Evolutionary conservation across 805 yeast genomes (phyloP), one percentile per base, ranked within the genome.

Genomic region (Saccharomycopsis babjevae): DNA sequence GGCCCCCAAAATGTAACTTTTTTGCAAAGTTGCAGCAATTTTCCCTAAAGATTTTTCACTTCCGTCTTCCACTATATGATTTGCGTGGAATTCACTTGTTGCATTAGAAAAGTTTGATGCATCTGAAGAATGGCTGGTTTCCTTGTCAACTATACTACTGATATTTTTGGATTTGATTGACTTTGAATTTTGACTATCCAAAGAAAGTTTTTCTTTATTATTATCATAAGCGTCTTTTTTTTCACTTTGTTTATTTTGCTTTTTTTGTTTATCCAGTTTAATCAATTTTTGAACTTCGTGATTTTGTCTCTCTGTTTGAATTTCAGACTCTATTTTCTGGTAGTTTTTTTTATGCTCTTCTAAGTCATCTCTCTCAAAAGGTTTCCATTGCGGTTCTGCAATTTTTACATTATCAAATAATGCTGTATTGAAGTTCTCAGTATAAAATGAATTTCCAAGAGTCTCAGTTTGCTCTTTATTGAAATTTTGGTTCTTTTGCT

Each of bases 291-390:
- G 25, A 25, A 16, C 6, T 25, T 46, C 52, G 18, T 36, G 18
- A 28, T 40, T 56, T 42, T 39, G 52, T 30, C 58, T 39, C 28
- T 56, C 58, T n/a, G 6, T 28, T 16, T 39, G 46, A 28, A 42
- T 56, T 39, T 22, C 28, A 16, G 50, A 30, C 42, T 56, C 58
- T 28, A n/a, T 56, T 40, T 22, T 22, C 7, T n/a, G 11, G 15
- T 28, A 43, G 16, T 16, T 15, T 16, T 20, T 5, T 13, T 40
- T 39, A 46, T 15, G 15, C 38, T 34, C 7, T 10, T n/a, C 52
- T 16, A 39, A 25, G 10, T 56, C n/a, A 6, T 42, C 50, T 30
- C 50, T 56, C 28, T 56, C 58, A 56, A 56, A 56, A 30, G 43
- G 38, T 25, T 40, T 56, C 39, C 52, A 46, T 22, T 46, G 52